Percentiles rank a stretch among this genome's conserved stretches.
phyloP scores from a whole-genome alignment of 306 rosid species.

The Herpetospermum pedunculosum region DNA sequence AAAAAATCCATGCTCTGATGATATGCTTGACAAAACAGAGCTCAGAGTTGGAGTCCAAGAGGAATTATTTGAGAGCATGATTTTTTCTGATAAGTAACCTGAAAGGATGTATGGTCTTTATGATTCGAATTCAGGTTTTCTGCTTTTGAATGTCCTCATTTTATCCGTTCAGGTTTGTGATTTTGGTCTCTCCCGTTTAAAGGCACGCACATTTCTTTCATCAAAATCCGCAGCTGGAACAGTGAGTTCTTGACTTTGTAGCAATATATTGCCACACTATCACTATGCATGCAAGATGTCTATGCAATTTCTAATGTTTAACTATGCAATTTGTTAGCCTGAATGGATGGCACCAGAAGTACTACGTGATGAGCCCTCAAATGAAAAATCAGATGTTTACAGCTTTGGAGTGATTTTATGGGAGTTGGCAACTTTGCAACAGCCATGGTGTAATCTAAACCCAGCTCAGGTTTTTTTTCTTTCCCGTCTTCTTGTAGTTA shows the following conservation, averaged over 20 bases:
- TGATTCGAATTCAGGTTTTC: background rate
- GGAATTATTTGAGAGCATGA: background rate
- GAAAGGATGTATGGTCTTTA: background rate
- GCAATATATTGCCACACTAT: background rate
- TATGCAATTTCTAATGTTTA: background rate
- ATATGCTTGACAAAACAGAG: background rate
- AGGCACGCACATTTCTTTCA: constrained; percentile 93
- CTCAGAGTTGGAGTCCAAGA: background rate
- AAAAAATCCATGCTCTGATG: background rate
- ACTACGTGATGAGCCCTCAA: constrained; percentile 93
- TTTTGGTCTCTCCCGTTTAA: constrained; percentile 94
- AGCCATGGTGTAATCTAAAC: constrained; percentile 87
- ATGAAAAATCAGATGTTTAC: constrained; percentile 93
- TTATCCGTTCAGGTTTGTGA: constrained; percentile 59
- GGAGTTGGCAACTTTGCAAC: constrained; percentile 87
- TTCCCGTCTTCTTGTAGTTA: background rate
- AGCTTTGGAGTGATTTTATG: constrained; percentile 95
- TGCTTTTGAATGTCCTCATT: background rate
- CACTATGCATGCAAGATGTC: background rate
- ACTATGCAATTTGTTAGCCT: constrained; percentile 30
- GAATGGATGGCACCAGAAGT: constrained; percentile 99
- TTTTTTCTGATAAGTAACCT: background rate
- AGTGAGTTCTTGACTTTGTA: constrained; percentile 38
- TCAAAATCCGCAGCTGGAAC: constrained; percentile 99
- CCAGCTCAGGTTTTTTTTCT: constrained; percentile 88